phyloP scores from a whole-genome alignment of 140 eudicot species.

The Cichorium intybus region DNA sequence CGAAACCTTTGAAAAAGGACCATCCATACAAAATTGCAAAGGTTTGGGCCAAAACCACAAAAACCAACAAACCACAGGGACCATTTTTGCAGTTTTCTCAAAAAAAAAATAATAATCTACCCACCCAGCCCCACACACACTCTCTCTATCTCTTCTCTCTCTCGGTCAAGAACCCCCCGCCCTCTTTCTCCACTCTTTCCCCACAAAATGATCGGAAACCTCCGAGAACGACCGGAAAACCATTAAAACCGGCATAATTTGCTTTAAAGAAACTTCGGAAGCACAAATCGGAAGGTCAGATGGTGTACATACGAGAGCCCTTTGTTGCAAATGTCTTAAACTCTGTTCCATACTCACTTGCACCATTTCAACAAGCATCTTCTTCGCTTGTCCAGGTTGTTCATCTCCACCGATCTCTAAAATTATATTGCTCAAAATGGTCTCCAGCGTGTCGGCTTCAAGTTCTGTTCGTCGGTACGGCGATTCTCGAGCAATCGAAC shows the following conservation, averaged over 20 bases:
- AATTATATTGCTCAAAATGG: slow-evolving; percentile 58
- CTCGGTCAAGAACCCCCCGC: too few species aligned
- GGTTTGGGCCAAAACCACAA: too few species aligned
- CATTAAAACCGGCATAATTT: slow-evolving; percentile 14
- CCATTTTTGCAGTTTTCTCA: too few species aligned
- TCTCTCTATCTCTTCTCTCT: too few species aligned
- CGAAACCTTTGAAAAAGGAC: too few species aligned
- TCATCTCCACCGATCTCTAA: slow-evolving; percentile 82
- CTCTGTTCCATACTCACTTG: slow-evolving; percentile 99
- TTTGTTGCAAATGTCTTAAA: slow-evolving; percentile 78
- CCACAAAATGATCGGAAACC: slow-evolving; percentile 4
- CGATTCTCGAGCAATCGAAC: slow-evolving; percentile 67
- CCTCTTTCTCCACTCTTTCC: too few species aligned
- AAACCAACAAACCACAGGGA: too few species aligned
- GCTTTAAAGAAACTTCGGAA: slow-evolving; percentile 64
- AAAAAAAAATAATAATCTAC: too few species aligned
- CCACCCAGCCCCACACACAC: too few species aligned
- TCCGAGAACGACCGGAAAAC: neutral
- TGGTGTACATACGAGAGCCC: slow-evolving; percentile 85
- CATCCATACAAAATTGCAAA: too few species aligned
- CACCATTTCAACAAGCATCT: slow-evolving; percentile 97
- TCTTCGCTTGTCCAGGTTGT: slow-evolving; percentile 80
- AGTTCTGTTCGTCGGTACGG: slow-evolving; percentile 75
- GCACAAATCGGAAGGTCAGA: slow-evolving; percentile 60
- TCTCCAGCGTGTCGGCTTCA: slow-evolving; percentile 72